Evolutionary conservation across 2,329 filamentous ascomycete species (phyloP), one percentile per base, ranked within the genome.

Genomic region (Cordyceps tenuipes): DNA sequence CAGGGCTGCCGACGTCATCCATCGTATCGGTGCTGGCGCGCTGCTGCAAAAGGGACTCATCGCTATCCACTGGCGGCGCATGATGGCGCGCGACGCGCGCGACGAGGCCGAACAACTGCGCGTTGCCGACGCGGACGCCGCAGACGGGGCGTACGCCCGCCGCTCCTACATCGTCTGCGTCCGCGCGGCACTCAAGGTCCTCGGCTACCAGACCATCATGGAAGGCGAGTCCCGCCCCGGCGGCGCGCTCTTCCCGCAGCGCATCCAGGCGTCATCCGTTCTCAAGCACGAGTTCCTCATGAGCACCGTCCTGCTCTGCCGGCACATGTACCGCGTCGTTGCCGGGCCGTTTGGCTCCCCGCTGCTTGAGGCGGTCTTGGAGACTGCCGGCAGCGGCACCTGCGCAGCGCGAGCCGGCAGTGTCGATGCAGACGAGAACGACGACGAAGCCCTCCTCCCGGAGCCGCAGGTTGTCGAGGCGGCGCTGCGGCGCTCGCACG

Each of bases 21-120:
- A 54, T 31, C 57, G 57, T 13, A 46, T 59, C 29, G 43, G 57
- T 21, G 49, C 41, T n/a, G 26, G 43, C 39, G 50, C 50, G 13
- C 41, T 59, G 41, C 21, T 59, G 50, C 57, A 59, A 54, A 59
- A 59, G 57, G 57, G 57, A 29, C 39, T 59, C 15, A 59, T 59
- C 31, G 41, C 50, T n/a, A 47, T 59, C 6, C 41, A 59, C 43
- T 59, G 57, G 57, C 57, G 39, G 31, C 57, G 50, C 8, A 41
- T 59, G 39, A 59, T 53, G 49, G 49, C 48, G 17, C 13, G 39
- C 15, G 50, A 59, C 41, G 50, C 41, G 19, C 49, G 13, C n/a
- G 57, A 54, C 2, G 50, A 54, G 41, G 49, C 34, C 12, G 48
- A 39, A 17, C 57, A 52, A 41, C 41, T 52, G 39, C 47, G 39